Conservation (phyloP, 2,329 filamentous ascomycete species). For the Cryphonectria naterciae region DNA sequence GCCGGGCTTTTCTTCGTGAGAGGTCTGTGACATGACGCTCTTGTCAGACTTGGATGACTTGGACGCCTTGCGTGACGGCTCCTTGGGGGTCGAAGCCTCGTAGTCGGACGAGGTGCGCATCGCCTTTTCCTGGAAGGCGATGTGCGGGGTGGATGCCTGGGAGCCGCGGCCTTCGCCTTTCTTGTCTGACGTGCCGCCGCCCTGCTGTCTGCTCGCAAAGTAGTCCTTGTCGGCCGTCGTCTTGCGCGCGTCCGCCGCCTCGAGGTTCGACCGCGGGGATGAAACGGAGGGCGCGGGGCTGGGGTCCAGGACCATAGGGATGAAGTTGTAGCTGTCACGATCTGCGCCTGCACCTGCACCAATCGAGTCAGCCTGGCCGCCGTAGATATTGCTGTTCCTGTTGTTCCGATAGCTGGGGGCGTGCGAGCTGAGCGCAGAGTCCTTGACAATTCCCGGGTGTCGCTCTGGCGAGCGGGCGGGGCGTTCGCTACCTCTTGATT, state of each 20-base stretch:
- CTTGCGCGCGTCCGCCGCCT: constrained; percentile 51
- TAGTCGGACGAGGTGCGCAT: constrained; percentile 66
- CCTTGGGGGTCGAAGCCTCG: constrained; percentile 57
- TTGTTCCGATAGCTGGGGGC: constrained; percentile 78
- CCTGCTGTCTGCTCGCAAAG: constrained; percentile 49
- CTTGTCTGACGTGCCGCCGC: constrained; percentile 44
- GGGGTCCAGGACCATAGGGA: constrained; percentile 75
- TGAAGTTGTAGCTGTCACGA: constrained; percentile 67
- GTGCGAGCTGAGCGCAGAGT: constrained; percentile 71
- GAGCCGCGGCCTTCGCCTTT: constrained; percentile 47
- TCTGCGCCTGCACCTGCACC: constrained; percentile 36
- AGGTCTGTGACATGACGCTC: constrained; percentile 37
- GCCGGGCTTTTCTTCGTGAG: constrained; percentile 46
- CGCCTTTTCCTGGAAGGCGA: constrained; percentile 86
- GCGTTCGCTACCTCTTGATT: constrained; percentile 57
- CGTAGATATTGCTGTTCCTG: constrained; percentile 70
- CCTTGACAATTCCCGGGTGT: constrained; percentile 45
- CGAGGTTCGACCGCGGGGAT: constrained; percentile 59
- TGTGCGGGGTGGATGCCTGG: constrained; percentile 75
- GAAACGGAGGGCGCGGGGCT: constrained; percentile 58
- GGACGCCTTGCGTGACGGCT: constrained; percentile 52
- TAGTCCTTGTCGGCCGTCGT: constrained; percentile 62
- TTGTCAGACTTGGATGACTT: constrained; percentile 47
- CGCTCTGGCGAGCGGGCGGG: constrained; percentile 61
- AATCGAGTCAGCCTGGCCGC: constrained; percentile 41